Evolutionary conservation across 2,329 filamentous ascomycete genomes (phyloP).

Genomic region (Chrysoporthe deuterocubensis): DNA sequence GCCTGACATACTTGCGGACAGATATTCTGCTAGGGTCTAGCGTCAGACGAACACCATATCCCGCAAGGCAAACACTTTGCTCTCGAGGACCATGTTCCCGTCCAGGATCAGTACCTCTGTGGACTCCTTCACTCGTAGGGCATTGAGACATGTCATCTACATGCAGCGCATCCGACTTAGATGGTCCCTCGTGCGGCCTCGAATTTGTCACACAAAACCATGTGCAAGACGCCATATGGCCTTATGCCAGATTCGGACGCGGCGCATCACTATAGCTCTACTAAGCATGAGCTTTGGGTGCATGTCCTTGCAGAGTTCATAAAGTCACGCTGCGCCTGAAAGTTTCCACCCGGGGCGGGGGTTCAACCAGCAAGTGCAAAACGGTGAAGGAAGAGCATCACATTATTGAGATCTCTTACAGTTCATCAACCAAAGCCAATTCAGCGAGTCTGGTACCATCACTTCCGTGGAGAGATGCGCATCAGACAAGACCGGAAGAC

Average conservation of each 20-base stretch:
- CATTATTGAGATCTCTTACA: background rate
- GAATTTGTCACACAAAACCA: background rate
- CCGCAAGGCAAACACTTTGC: background rate
- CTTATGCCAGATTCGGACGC: background rate
- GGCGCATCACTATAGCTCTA: background rate
- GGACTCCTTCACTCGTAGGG: background rate
- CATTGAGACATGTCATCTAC: background rate
- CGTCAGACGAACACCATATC: background rate
- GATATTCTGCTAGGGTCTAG: background rate
- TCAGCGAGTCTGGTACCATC: background rate
- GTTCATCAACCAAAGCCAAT: background rate
- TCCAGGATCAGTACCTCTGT: background rate
- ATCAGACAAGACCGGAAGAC: background rate
- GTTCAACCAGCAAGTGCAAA: background rate
- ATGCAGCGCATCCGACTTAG: background rate
- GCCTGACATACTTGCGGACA: background rate
- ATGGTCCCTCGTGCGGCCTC: background rate
- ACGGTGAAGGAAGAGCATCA: too few species aligned
- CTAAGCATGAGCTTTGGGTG: background rate
- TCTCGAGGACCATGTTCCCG: background rate
- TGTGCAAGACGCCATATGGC: background rate
- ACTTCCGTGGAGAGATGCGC: background rate
- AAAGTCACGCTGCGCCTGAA: background rate
- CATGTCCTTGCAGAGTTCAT: background rate
- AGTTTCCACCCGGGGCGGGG: background rate